Percentiles rank a stretch among this genome's conserved stretches.
Conservation (phyloP, 2,329 filamentous ascomycete genomes). For the Ophiosphaerella herpotricha region DNA sequence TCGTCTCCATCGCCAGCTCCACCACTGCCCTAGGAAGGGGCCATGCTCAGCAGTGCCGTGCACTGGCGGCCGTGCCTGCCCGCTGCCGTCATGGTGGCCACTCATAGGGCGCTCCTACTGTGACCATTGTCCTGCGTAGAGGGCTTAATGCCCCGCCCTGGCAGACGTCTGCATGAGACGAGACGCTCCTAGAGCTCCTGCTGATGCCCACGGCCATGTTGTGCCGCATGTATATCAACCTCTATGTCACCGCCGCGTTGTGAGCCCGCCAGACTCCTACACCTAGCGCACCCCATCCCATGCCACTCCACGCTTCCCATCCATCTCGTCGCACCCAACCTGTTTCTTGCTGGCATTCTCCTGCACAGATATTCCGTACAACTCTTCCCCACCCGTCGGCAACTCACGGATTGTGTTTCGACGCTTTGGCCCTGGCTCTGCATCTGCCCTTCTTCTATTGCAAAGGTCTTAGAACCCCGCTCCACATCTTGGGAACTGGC, state of each 20-base stretch:
- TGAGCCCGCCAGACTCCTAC: constrained; percentile 16
- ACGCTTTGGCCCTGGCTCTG: constrained; percentile 41
- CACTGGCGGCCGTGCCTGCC: constrained; percentile 33
- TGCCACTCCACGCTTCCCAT: constrained; percentile 4
- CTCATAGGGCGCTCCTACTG: constrained; percentile 17
- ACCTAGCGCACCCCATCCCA: constrained; percentile 6
- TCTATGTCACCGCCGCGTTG: constrained; percentile 29
- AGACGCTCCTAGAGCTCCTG: constrained; percentile 21
- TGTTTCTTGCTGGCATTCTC: background rate
- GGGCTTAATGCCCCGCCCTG: constrained; percentile 25
- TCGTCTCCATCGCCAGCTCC: constrained; percentile 6
- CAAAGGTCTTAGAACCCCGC: constrained; percentile 36
- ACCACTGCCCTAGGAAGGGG: constrained; percentile 22
- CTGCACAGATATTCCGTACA: background rate
- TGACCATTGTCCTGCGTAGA: constrained; percentile 18
- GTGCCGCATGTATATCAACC: constrained; percentile 31
- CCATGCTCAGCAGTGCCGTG: constrained; percentile 29
- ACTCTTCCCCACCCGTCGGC: constrained; percentile 17
- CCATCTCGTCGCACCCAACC: too few species aligned
- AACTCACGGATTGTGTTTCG: constrained; percentile 42
- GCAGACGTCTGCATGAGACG: constrained; percentile 20
- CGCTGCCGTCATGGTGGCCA: constrained; percentile 26
- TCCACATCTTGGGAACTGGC: constrained; percentile 28
- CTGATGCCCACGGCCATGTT: constrained; percentile 29
- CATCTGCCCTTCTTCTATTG: constrained; percentile 38